Percentiles rank a stretch among this genome's conserved stretches.
Conservation (phyloP, 1,139 yeast genomes). For the Suhomyces bokatorum region DNA sequence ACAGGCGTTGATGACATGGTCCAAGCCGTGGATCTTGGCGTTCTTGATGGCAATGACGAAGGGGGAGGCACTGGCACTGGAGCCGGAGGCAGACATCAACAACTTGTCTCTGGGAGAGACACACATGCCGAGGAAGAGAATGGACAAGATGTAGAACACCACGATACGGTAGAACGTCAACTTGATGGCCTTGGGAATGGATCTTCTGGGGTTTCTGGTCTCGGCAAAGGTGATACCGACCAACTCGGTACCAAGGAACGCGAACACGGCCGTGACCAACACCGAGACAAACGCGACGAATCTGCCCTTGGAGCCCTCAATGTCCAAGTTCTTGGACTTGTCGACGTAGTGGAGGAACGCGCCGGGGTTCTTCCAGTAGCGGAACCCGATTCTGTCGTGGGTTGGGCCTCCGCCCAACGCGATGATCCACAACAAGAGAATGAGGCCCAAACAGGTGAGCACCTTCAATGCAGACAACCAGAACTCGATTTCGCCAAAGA, state of each 20-base stretch:
- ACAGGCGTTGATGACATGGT: slow-evolving; percentile 48
- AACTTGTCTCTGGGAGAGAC: slow-evolving; percentile 69
- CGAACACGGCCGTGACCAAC: slow-evolving; percentile 72
- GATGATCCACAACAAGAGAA: slow-evolving; percentile 47
- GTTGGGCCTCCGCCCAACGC: slow-evolving; percentile 63
- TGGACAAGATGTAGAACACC: slow-evolving; percentile 65
- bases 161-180: slow-evolving; percentile 76
- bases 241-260: slow-evolving; percentile 77
- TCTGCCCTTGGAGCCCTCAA: slow-evolving; percentile 47
- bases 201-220: slow-evolving; percentile 70
- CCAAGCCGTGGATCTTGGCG: slow-evolving; percentile 43
- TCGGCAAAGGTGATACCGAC: slow-evolving; percentile 71
- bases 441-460: slow-evolving; percentile 55
- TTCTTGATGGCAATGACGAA: slow-evolving; percentile 55
- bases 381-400: slow-evolving; percentile 62
- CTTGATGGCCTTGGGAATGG: slow-evolving; percentile 76
- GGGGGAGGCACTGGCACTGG: slow-evolving; percentile 76
- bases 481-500: slow-evolving; percentile 70
- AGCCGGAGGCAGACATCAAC: slow-evolving; percentile 43
- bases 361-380: slow-evolving; percentile 66
- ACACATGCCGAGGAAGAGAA: slow-evolving; percentile 71
- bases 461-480: slow-evolving; percentile 64
- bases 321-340: slow-evolving; percentile 24
- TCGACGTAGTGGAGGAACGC: slow-evolving; percentile 54
- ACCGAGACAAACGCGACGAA: slow-evolving; percentile 69